Evolutionary conservation across 768 basidiomycete species (phyloP), one percentile per base, ranked within the genome.

Genomic region (Leucosporidium yakuticum): DNA sequence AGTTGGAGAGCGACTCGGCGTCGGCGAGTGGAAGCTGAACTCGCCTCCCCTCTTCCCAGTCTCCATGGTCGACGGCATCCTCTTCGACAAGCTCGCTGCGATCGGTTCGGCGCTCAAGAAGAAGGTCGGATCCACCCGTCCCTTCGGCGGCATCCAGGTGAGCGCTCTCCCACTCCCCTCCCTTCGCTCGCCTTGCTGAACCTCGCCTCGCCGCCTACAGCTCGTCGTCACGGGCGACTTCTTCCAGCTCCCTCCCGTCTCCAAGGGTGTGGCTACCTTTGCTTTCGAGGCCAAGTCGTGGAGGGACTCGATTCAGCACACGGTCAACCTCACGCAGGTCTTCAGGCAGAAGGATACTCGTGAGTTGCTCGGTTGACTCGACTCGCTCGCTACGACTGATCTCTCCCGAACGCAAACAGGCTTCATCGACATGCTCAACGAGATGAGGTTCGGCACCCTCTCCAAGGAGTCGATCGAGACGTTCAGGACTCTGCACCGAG

Each of bases 131-230:
- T 86, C 85, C 70, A 84, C 82, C 2, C n/a, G 75, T 47, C 90
- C 96, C 0, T 98, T 97, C 68, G 96, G 96, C 48, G 96, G 91
- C 2, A 94, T 98, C 32, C 95, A 98, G 82, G 89, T 89, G 47
- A 55, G 76, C 61, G 7, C 4, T 51, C 44, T 31, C 9, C 21
- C 60, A 51, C 15, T 62, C 11, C 21, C 17, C 2, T 47, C 58
- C 27, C 9, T 23, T 23, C 4, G 47, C 17, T 20, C 6, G 6
- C 31, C 32, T 47, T 12, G 15, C 29, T 19, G 34, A 59, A 21
- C 27, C 19, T n/a, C n/a, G 8, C 14, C 20, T 20, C 3, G 25
- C 36, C 19, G 34, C 63, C 5, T 53, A 0, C 76, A 92, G 89
- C 80, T 97, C 50, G 83, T 98, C 68, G 87, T 97, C 29, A 95